phyloP scores from a whole-genome alignment of 345 rosid genomes.

The Populus simonii region DNA sequence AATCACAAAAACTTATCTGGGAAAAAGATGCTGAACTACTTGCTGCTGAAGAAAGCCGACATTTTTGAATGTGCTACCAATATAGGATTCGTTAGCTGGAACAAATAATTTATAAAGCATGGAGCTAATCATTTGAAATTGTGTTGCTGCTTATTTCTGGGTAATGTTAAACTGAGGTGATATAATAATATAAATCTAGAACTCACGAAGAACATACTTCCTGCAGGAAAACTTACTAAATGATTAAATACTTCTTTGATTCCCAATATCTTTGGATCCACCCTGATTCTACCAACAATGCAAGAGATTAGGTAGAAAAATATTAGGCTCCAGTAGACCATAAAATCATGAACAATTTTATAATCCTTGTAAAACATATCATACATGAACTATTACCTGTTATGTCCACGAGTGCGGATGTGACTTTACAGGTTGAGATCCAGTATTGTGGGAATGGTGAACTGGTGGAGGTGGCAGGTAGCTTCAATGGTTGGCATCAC shows the following conservation, averaged over 20 bases:
- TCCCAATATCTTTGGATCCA: not conserved
- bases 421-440: conserved; percentile 58
- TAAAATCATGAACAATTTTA: not conserved
- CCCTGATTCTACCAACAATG: not conserved
- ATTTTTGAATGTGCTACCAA: not conserved
- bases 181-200: not conserved
- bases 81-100: not conserved
- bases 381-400: not conserved
- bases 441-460: conserved; percentile 73
- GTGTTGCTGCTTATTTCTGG: not conserved
- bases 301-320: not conserved
- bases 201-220: not conserved
- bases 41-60: conserved; percentile 70
- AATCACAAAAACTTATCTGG: conserved; percentile 61
- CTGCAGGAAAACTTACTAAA: not conserved
- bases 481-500: conserved; percentile 96
- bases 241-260: not conserved
- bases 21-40: conserved; percentile 71
- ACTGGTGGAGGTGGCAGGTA: conserved; percentile 86
- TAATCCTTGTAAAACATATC: not conserved
- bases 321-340: not conserved
- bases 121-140: not conserved
- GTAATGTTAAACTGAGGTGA: not conserved
- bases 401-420: conserved; percentile 1
- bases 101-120: not conserved